These are phyloP conservation scores for Crepidotus variabilis DNA, from an alignment of 768 basidiomycete species.

Conservation along the genomic window DNA sequence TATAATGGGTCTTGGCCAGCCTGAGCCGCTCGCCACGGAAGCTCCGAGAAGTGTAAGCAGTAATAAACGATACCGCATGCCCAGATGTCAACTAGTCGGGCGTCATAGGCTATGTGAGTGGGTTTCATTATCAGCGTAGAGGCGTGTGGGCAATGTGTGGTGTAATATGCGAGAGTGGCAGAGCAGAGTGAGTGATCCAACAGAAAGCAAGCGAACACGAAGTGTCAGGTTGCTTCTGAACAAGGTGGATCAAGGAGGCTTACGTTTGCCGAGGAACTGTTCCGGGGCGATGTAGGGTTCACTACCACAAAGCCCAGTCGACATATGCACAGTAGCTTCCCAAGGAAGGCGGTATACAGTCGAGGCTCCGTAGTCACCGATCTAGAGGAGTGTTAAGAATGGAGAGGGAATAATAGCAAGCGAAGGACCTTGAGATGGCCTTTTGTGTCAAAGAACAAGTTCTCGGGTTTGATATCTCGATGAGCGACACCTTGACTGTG, in stretches of 20 bases:
- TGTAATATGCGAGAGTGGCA: background rate
- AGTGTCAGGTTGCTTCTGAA: conserved; percentile 29
- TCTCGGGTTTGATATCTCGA: conserved; percentile 97
- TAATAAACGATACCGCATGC: conserved; percentile 97
- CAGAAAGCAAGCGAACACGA: conserved; percentile 15
- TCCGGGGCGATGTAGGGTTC: conserved; percentile 99
- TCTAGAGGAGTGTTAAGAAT: conserved; percentile 40
- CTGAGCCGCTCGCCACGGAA: conserved; percentile 97
- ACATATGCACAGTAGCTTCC: conserved; percentile 96
- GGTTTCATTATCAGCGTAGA: background rate
- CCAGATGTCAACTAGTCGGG: conserved; percentile 97
- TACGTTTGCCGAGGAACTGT: conserved; percentile 95
- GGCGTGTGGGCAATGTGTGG: too few species aligned
- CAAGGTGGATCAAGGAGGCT: conserved; percentile 39
- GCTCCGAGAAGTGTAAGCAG: conserved; percentile 96
- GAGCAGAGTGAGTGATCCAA: conserved; percentile 10
- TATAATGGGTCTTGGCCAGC: conserved; percentile 70
- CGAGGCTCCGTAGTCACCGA: conserved; percentile 97
- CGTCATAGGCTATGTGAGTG: conserved; percentile 82
- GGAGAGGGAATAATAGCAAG: background rate
- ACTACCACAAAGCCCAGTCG: conserved; percentile 93
- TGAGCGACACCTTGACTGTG: conserved; percentile 98
- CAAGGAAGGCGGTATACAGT: conserved; percentile 99
- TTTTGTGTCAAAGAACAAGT: conserved; percentile 88
- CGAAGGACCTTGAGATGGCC: conserved; percentile 85